These are phyloP conservation scores for Solanum pennellii DNA, from an alignment of 257 asterid species.

Conservation along the genomic window DNA sequence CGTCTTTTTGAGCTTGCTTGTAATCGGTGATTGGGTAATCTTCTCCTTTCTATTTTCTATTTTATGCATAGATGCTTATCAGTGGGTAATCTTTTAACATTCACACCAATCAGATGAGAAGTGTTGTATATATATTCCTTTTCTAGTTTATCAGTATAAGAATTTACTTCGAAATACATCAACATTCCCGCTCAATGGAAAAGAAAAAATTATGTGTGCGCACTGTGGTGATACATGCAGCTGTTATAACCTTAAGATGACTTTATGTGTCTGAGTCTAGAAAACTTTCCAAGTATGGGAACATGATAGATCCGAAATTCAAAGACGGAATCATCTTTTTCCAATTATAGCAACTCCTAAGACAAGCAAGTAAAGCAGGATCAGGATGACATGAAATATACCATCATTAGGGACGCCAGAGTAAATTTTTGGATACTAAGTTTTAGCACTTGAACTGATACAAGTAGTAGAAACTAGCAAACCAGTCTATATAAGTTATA, in stretches of 20 bases:
- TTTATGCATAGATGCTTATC: neutral
- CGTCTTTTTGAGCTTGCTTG: slow-evolving; percentile 58
- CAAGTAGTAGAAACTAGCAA: neutral
- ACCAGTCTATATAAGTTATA: neutral
- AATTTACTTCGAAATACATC: neutral
- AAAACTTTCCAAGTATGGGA: neutral
- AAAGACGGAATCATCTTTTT: neutral
- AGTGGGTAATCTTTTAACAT: neutral
- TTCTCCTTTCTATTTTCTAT: slow-evolving; percentile 6
- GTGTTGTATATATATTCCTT: neutral
- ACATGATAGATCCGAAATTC: neutral
- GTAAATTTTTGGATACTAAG: neutral
- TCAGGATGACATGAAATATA: neutral
- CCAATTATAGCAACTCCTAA: neutral
- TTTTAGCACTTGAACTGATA: neutral
- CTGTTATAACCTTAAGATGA: neutral
- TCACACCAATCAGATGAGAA: neutral
- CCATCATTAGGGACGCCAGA: neutral
- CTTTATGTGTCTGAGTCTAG: neutral
- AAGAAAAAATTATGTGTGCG: neutral
- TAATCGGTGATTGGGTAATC: slow-evolving; percentile 91
- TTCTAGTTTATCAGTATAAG: neutral
- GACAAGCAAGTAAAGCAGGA: neutral
- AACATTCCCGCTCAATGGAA: neutral
- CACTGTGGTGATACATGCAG: neutral